A percentile compares a stretch with the other conserved stretches of the same genome.
Conservation (phyloP, 345 rosid genomes). For the Brassica napus region DNA sequence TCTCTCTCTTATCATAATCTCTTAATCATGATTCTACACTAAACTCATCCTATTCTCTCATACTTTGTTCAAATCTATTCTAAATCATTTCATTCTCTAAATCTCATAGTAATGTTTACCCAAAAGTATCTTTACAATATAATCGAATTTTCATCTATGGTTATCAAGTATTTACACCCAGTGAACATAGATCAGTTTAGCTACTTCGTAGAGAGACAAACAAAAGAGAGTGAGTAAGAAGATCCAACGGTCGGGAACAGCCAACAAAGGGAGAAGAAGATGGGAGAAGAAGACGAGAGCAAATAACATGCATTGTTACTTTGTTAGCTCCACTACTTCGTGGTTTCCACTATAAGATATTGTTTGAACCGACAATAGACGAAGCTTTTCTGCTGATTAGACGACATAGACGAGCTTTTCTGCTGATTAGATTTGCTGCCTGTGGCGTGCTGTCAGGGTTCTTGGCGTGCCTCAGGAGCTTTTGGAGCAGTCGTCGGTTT, state of each 20-base stretch:
- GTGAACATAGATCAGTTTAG: not conserved
- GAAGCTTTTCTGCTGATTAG: too few species aligned
- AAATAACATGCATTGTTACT: constrained; percentile 29
- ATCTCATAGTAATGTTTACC: not conserved
- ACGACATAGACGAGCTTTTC: too few species aligned
- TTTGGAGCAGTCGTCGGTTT: too few species aligned
- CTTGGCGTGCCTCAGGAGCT: too few species aligned
- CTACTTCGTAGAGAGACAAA: not conserved
- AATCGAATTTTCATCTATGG: not conserved
- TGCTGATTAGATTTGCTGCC: too few species aligned
- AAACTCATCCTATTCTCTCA: too few species aligned
- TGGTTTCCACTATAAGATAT: constrained; percentile 5
- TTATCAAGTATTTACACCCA: not conserved
- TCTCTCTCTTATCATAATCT: too few species aligned
- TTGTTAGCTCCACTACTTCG: constrained; percentile 29
- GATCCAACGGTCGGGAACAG: constrained; percentile 22
- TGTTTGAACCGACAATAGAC: too few species aligned
- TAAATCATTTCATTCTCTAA: too few species aligned
- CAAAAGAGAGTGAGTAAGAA: not conserved
- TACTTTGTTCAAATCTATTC: too few species aligned
- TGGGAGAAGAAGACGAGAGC: constrained; percentile 36
- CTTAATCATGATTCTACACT: too few species aligned
- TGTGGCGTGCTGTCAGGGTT: too few species aligned
- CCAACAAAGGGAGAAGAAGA: constrained; percentile 31
- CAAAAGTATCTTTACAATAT: not conserved